Percentiles rank a stretch among this genome's conserved stretches.
Conservation (phyloP, 257 asterid genomes). For the Linderniella brevidens region DNA sequence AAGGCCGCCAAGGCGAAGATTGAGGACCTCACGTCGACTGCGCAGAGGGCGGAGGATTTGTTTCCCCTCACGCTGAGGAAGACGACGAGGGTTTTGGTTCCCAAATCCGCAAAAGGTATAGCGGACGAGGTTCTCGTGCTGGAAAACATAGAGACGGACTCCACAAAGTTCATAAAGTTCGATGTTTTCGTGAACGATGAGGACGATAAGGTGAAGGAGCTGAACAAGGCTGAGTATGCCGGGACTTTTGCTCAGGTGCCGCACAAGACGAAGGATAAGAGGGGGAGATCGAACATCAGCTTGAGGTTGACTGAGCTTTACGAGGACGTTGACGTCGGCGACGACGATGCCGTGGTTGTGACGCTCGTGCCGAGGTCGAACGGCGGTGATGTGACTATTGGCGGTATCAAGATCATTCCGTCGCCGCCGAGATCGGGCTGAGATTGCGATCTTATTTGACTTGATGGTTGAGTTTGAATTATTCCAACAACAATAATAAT, state of each 20-base stretch:
- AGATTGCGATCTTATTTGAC: too few species aligned
- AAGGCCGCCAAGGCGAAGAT: constrained; percentile 8
- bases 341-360: constrained; percentile 12
- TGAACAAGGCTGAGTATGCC: constrained; percentile 16
- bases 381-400: constrained; percentile 15
- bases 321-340: constrained; percentile 14
- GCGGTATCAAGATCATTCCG: constrained; percentile 14
- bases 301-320: constrained; percentile 14
- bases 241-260: constrained; percentile 17
- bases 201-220: constrained; percentile 12
- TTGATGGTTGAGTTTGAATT: too few species aligned
- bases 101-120: constrained; percentile 14
- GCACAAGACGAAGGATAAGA: constrained; percentile 7
- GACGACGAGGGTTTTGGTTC: constrained; percentile 8
- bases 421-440: not conserved
- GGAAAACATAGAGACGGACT: constrained; percentile 14
- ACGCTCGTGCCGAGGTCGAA: constrained; percentile 15
- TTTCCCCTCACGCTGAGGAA: constrained; percentile 13
- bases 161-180: constrained; percentile 11
- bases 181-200: constrained; percentile 15
- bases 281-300: constrained; percentile 6
- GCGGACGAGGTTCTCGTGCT: constrained; percentile 18
- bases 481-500: too few species aligned
- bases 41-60: constrained; percentile 1
- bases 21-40: not conserved